Conservation (phyloP, 768 basidiomycete genomes). For the Leccinum olivaceopallidum region DNA sequence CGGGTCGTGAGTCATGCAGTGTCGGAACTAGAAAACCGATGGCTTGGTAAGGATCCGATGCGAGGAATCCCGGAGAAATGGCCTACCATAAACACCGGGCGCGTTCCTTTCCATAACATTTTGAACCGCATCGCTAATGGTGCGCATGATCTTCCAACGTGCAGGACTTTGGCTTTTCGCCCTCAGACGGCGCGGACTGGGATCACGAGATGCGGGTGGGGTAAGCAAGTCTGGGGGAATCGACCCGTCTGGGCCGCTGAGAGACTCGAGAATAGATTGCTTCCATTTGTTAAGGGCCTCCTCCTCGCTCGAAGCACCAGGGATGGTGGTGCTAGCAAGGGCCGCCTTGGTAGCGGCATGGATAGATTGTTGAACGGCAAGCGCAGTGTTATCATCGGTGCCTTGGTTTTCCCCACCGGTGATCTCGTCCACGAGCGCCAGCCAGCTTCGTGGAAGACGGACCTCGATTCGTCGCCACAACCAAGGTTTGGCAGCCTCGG, state of each 20-base stretch:
- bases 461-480: conserved; percentile 85
- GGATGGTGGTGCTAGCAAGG: conserved; percentile 43
- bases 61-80: background rate
- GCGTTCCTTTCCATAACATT: conserved; percentile 61
- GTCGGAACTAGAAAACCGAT: conserved; percentile 52
- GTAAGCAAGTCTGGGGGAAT: conserved; percentile 77
- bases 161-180: conserved; percentile 80
- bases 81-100: conserved; percentile 73
- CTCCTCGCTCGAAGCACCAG: conserved; percentile 39
- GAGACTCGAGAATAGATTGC: conserved; percentile 56
- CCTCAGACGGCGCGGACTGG: conserved; percentile 74
- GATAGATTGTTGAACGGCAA: conserved; percentile 66
- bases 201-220: conserved; percentile 79
- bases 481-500: conserved; percentile 84
- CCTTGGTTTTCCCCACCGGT: conserved; percentile 62
- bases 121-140: conserved; percentile 78
- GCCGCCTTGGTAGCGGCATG: conserved; percentile 66
- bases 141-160: conserved; percentile 79
- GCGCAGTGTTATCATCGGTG: conserved; percentile 54
- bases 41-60: conserved; percentile 4
- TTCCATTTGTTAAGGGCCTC: conserved; percentile 52
- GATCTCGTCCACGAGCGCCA: conserved; percentile 77
- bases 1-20: conserved; percentile 69
- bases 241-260: conserved; percentile 64
- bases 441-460: conserved; percentile 81